Conservation (phyloP, 805 yeast species). For the Candida vartiovaarae region DNA sequence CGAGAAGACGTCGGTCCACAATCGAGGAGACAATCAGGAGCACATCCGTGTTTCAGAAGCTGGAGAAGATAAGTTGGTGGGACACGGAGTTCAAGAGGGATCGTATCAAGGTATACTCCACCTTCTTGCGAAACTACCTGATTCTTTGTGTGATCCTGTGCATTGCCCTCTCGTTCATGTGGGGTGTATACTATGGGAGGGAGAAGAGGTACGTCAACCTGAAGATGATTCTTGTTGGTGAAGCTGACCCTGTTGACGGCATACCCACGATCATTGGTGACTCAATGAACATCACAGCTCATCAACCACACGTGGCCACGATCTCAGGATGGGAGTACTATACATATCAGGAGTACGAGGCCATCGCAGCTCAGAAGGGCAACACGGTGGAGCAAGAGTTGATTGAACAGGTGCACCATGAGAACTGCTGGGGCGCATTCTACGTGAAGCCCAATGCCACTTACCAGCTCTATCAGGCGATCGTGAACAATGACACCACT, state of each 20-base stretch:
- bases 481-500: slow-evolving; percentile 24
- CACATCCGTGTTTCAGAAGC: slow-evolving; percentile 8
- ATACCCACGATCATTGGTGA: slow-evolving; percentile 12
- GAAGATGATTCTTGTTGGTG: slow-evolving; percentile 27
- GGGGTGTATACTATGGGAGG: slow-evolving; percentile 31
- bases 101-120: slow-evolving; percentile 12
- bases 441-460: slow-evolving; percentile 44
- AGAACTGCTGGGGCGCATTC: slow-evolving; percentile 51
- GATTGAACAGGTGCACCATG: slow-evolving; percentile 30
- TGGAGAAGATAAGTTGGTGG: slow-evolving; percentile 17
- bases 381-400: slow-evolving; percentile 9
- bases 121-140: slow-evolving; percentile 15
- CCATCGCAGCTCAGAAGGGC: slow-evolving; percentile 1
- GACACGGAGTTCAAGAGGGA: slow-evolving; percentile 14
- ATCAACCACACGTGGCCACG: slow-evolving; percentile 2
- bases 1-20: slow-evolving; percentile 12
- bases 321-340: slow-evolving; percentile 15
- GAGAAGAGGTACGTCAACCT: slow-evolving; percentile 19
- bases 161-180: slow-evolving; percentile 21
- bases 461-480: slow-evolving; percentile 10
- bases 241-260: slow-evolving; percentile 23
- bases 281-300: slow-evolving; percentile 3
- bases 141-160: slow-evolving; percentile 20
- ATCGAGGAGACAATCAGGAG: slow-evolving; percentile 13
- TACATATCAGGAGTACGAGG: slow-evolving; percentile 1